Evolutionary conservation across 495 filamentous ascomycete genomes (phyloP).

Genomic region (Astrothelium macrocarpum): DNA sequence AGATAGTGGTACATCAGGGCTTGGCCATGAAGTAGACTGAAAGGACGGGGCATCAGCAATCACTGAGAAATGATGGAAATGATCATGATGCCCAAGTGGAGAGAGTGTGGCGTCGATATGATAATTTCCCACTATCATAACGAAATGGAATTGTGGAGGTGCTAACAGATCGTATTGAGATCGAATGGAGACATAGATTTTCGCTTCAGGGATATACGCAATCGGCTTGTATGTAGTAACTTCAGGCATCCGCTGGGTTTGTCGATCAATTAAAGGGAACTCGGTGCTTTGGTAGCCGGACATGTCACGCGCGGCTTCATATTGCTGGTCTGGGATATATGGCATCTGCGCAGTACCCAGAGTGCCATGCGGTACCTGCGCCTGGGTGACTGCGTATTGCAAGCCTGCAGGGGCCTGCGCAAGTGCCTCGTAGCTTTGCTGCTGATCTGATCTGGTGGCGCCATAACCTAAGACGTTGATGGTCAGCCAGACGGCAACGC

Average conservation of each 20-base stretch:
- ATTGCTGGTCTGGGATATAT: slow-evolving; percentile 24
- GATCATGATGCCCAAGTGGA: slow-evolving; percentile 49
- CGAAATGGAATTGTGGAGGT: slow-evolving; percentile 46
- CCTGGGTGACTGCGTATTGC: slow-evolving; percentile 29
- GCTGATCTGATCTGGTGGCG: slow-evolving; percentile 35
- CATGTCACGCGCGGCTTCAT: slow-evolving; percentile 30
- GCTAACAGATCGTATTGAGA: slow-evolving; percentile 61
- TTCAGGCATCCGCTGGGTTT: slow-evolving; percentile 42
- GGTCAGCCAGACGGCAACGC: not conserved
- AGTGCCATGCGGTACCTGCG: slow-evolving; percentile 29
- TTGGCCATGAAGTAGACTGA: slow-evolving; percentile 52
- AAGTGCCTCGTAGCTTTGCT: slow-evolving; percentile 26
- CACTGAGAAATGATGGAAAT: slow-evolving; percentile 60
- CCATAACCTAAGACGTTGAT: slow-evolving; percentile 12
- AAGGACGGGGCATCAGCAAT: slow-evolving; percentile 64
- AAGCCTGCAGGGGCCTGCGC: slow-evolving; percentile 29
- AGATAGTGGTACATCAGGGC: slow-evolving; percentile 61
- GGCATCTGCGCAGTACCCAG: slow-evolving; percentile 23
- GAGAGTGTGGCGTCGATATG: slow-evolving; percentile 53
- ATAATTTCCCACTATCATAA: slow-evolving; percentile 65
- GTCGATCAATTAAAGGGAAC: slow-evolving; percentile 40
- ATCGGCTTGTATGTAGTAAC: slow-evolving; percentile 59
- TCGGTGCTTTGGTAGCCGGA: slow-evolving; percentile 44
- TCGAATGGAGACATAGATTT: slow-evolving; percentile 61
- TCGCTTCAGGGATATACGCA: slow-evolving; percentile 56